Evolutionary conservation across 108 stramenopile genomes (phyloP).

Genomic region (Epithemia pelagica): DNA sequence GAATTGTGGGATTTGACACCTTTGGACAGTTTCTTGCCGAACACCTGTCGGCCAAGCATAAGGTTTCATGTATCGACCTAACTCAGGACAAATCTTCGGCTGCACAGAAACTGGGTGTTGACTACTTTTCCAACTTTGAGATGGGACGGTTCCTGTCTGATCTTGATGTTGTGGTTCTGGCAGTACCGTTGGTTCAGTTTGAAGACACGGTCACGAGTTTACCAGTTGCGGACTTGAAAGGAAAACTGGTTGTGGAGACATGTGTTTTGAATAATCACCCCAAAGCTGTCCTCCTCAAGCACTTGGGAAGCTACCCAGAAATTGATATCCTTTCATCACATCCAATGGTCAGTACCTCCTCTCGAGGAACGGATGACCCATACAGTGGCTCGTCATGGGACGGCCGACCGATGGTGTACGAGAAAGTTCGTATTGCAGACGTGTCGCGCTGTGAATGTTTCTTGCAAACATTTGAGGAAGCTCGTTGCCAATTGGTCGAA

Average conservation of each 20-base stretch:
- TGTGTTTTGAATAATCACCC: conserved; percentile 65
- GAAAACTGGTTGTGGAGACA: conserved; percentile 77
- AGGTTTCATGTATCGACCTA: conserved; percentile 66
- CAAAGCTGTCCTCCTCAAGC: conserved; percentile 54
- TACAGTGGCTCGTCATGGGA: conserved; percentile 53
- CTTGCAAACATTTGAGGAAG: conserved; percentile 82
- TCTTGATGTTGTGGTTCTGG: conserved; percentile 71
- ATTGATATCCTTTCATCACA: conserved; percentile 89
- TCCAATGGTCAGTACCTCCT: conserved; percentile 86
- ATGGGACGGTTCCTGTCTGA: conserved; percentile 49
- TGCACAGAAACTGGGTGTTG: conserved; percentile 59
- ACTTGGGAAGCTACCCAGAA: conserved; percentile 55
- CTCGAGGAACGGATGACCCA: conserved; percentile 7
- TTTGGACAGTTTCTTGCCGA: conserved; percentile 89
- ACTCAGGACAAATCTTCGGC: conserved; percentile 55
- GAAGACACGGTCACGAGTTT: conserved; percentile 58
- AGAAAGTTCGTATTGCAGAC: conserved; percentile 73
- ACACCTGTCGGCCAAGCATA: conserved; percentile 50
- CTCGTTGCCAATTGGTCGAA: conserved; percentile 88
- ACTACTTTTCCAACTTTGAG: conserved; percentile 70
- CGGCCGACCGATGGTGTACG: conserved; percentile 88
- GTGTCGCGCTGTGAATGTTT: conserved; percentile 71
- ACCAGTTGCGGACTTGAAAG: conserved; percentile 44
- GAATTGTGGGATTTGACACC: conserved; percentile 89
- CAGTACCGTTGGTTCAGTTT: conserved; percentile 73